A percentile compares a stretch with the other conserved stretches of the same genome.
These are phyloP conservation scores for Paracamarosporium sp. DNA, from an alignment of 2,329 filamentous ascomycete species.

Conservation along the genomic window DNA sequence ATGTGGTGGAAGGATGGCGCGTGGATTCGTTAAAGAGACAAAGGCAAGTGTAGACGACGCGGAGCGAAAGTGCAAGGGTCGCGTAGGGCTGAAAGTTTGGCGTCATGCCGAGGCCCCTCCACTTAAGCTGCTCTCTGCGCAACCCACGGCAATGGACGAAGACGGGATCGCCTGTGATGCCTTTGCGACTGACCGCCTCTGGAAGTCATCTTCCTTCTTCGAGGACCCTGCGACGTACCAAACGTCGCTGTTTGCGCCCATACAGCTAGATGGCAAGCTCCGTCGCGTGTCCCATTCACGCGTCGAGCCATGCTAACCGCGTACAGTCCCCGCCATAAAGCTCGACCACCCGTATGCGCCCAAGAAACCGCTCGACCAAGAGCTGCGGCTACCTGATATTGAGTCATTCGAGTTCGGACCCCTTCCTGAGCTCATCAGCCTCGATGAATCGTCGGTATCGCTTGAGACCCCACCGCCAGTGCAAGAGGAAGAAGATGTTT, in stretches of 20 bases:
- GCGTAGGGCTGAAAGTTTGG: conserved; percentile 38
- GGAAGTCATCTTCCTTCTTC: conserved; percentile 60
- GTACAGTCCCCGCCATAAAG: conserved; percentile 42
- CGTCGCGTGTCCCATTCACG: conserved; percentile 33
- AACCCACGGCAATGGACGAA: conserved; percentile 35
- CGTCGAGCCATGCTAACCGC: conserved; percentile 31
- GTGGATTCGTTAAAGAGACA: neutral
- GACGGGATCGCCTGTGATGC: conserved; percentile 59
- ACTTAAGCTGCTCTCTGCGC: conserved; percentile 13
- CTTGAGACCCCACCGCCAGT: conserved; percentile 30
- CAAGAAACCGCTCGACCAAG: conserved; percentile 39
- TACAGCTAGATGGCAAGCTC: conserved; percentile 45
- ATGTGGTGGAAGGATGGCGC: neutral
- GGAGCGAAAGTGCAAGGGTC: conserved; percentile 23
- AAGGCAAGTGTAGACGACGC: conserved; percentile 5
- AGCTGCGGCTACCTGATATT: conserved; percentile 46
- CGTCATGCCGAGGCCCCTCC: conserved; percentile 38
- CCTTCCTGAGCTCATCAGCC: conserved; percentile 40
- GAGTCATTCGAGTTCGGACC: conserved; percentile 50
- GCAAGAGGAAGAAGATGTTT: conserved; percentile 44
- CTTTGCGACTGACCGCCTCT: conserved; percentile 70
- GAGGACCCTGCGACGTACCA: conserved; percentile 25
- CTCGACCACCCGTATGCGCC: conserved; percentile 50
- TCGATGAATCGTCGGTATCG: conserved; percentile 40
- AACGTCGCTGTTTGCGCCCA: conserved; percentile 39